Percentiles rank a stretch among this genome's conserved stretches.
These are phyloP conservation scores for sorghum (Sorghum bicolor) DNA, from an alignment of 176 grass and related monocot genomes.

Conservation along the genomic window Sorghum_bicolor_NCBIv3 NC_012873.2:66092501-66093000, in stretches of 20 bases:
- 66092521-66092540: background rate
- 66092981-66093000: background rate
- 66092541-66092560: background rate
- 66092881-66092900: background rate
- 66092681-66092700: background rate
- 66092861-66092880: background rate
- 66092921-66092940: background rate
- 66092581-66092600: background rate
- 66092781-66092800: background rate
- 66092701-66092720: background rate
- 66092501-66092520: constrained; percentile 84
- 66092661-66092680: background rate
- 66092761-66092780: background rate
- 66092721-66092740: background rate
- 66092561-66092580: background rate
- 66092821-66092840: background rate
- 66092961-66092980: background rate
- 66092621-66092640: background rate
- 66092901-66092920: background rate
- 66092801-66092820: background rate
- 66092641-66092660: background rate
- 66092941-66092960: background rate
- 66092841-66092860: background rate
- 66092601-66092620: background rate
- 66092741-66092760: background rate